Evolutionary conservation across 495 filamentous ascomycete species (phyloP), one percentile per base, ranked within the genome.

Genomic region (Lasiosphaeria ovina): DNA sequence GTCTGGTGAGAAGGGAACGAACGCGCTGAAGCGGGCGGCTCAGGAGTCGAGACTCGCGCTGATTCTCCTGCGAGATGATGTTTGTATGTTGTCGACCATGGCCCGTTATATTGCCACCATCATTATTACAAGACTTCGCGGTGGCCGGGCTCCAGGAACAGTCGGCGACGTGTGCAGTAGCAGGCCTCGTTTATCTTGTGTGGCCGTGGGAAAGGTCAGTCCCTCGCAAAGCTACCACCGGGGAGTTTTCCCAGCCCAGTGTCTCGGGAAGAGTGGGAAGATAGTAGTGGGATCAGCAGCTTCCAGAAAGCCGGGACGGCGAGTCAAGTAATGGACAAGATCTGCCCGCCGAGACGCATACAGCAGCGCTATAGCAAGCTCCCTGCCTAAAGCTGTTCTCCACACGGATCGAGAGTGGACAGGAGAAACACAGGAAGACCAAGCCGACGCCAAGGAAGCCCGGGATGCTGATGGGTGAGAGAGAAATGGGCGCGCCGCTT

Each of bases 81-180:
- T 24, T 24, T 24, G 24, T 24, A 24, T 24, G 24, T 24, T 24
- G 31, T 55, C 11, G 55, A 57, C 42, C 55, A 49, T 48, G 55
- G 31, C 55, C 40, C 33, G 55, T 49, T 57, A 49, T 57, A 48
- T 10, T n/a, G 44, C 17, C 4, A 31, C n/a, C 24, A 49, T 11
- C 55, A 57, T 48, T 35, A 8, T 57, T 24, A 24, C 24, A 2
- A 24, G 24, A 24, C 24, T 24, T 24, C 24, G 24, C 24, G 24
- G 24, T 24, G 24, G 24, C 24, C 24, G 24, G 24, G 24, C 24
- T 24, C 24, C 24, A 24, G 24, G 24, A 24, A 24, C 24, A 24
- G 24, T 24, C 24, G 24, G 24, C 24, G 24, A 24, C 24, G 24
- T 24, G 24, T 24, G 24, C 24, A 24, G 24, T 24, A 24, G 24